phyloP scores from a whole-genome alignment of 176 grass and related monocot species.

The Stipa capillata region DNA sequence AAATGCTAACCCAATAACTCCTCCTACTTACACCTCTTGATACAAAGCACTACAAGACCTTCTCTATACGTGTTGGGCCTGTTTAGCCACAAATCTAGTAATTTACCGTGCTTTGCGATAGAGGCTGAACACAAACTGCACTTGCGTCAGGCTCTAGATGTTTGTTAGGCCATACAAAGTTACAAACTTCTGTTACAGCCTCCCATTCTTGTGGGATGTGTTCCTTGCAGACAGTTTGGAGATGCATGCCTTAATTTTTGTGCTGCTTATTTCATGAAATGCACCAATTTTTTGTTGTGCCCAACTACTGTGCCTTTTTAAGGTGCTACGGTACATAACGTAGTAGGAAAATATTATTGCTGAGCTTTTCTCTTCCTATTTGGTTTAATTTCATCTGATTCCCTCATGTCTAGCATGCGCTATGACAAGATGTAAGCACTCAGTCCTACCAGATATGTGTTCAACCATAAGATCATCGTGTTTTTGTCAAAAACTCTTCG shows the following conservation, averaged over 20 bases:
- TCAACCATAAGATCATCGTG: not conserved
- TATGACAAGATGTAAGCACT: not conserved
- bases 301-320: not conserved
- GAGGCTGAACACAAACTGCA: not conserved
- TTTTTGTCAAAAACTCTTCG: not conserved
- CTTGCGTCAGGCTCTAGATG: not conserved
- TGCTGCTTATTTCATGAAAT: not conserved
- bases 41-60: not conserved
- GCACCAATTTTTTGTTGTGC: not conserved
- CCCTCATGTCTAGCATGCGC: not conserved
- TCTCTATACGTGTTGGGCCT: not conserved
- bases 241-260: not conserved
- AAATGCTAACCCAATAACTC: not conserved
- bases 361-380: not conserved
- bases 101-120: not conserved
- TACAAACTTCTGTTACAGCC: not conserved
- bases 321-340: not conserved
- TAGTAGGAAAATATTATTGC: not conserved
- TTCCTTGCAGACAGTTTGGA: not conserved
- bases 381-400: not conserved
- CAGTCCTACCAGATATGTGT: not conserved
- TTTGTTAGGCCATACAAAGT: not conserved
- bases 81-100: not conserved
- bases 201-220: not conserved
- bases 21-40: not conserved